A percentile compares a stretch with the other conserved stretches of the same genome.
Conservation (phyloP, 2,329 filamentous ascomycete genomes). For the Xylaria arbuscula region DNA sequence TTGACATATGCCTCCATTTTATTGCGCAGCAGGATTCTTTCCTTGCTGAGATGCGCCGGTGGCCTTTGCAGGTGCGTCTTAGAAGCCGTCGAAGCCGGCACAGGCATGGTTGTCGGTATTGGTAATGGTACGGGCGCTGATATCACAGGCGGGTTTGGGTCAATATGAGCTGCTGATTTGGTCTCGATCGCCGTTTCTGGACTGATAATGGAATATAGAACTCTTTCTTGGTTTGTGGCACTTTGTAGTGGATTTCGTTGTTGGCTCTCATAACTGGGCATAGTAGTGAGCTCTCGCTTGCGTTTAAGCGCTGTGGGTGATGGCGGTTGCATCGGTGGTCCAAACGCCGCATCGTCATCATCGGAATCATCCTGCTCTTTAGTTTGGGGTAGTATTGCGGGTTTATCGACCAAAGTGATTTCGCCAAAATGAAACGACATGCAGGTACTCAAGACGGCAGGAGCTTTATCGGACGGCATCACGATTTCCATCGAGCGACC, state of each 20-base stretch:
- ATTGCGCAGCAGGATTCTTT: slow-evolving; percentile 19
- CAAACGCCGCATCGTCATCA: slow-evolving; percentile 16
- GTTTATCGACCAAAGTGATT: background rate
- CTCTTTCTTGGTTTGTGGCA: background rate
- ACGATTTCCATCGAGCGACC: slow-evolving; percentile 20
- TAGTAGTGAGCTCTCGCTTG: slow-evolving; percentile 11
- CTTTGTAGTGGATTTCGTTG: background rate
- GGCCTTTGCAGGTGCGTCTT: background rate
- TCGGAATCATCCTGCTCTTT: background rate
- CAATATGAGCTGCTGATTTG: too few relatives aligned
- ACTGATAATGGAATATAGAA: background rate
- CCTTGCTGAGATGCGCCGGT: background rate
- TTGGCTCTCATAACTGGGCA: background rate
- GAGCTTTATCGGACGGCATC: background rate
- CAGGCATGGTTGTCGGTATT: background rate
- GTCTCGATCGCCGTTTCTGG: background rate
- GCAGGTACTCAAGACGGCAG: slow-evolving; percentile 1
- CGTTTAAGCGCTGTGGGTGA: slow-evolving; percentile 13
- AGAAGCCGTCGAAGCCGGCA: background rate
- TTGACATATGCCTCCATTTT: slow-evolving; percentile 34
- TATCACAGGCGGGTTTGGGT: background rate
- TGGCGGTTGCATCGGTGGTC: slow-evolving; percentile 19
- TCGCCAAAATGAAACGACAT: slow-evolving; percentile 15
- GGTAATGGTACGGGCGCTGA: background rate
- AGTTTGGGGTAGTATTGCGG: background rate